A percentile compares a stretch with the other conserved stretches of the same genome.
phyloP scores from a whole-genome alignment of 306 rosid species.

The Cucurbita moschata region DNA sequence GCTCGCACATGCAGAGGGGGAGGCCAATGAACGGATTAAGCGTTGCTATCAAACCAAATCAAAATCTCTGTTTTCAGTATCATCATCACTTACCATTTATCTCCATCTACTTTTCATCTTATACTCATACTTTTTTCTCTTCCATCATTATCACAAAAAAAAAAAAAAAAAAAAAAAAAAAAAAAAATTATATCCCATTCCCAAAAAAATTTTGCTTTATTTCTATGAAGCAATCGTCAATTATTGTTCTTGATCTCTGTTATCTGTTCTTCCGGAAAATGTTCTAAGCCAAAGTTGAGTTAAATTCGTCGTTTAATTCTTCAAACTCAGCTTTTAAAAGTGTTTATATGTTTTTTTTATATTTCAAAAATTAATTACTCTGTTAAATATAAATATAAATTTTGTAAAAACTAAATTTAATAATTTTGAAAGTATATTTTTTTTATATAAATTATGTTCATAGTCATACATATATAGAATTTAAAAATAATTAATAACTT shows the following conservation, averaged over 20 bases:
- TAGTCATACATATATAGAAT: not conserved
- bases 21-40: not conserved
- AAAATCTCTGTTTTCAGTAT: not conserved
- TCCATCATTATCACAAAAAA: not conserved
- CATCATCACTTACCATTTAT: not conserved
- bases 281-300: no score
- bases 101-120: not conserved
- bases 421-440: no score
- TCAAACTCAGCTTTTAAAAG: no score
- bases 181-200: not conserved
- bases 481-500: not conserved
- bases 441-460: not conserved
- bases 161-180: not conserved
- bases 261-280: not conserved
- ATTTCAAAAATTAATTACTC: no score
- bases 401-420: no score
- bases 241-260: not conserved
- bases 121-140: not conserved
- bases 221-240: not conserved
- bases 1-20: constrained; percentile 19
- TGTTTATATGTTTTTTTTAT: no score
- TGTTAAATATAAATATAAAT: no score
- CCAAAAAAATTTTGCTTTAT: not conserved
- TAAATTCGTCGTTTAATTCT: no score
- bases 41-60: not conserved